Evolutionary conservation across 2,329 filamentous ascomycete species (phyloP).

Genomic region (Ophiostoma australiae): DNA sequence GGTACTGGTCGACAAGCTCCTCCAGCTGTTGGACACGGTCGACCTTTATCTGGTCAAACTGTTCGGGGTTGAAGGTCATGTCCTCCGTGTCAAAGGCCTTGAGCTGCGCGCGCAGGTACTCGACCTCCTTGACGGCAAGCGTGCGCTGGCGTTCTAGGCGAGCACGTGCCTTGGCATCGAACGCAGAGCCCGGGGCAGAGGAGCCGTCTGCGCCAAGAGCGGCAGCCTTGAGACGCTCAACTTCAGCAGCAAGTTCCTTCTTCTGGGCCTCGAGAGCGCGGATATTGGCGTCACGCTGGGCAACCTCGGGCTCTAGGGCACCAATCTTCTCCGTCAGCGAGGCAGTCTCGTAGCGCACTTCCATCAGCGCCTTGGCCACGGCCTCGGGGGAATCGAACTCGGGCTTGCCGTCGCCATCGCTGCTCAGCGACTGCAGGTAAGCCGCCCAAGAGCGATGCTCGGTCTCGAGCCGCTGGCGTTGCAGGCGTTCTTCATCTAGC

Average conservation of each 20-base stretch:
- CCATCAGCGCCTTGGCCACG: conserved; percentile 75
- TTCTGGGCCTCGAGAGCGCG: conserved; percentile 67
- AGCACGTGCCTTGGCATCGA: conserved; percentile 59
- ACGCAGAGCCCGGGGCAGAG: background rate
- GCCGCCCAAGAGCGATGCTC: conserved; percentile 82
- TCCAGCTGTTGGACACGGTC: conserved; percentile 77
- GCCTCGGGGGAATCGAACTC: conserved; percentile 86
- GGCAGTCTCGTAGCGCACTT: conserved; percentile 74
- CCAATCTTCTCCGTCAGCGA: conserved; percentile 78
- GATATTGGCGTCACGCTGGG: conserved; percentile 71
- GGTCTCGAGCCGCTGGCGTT: conserved; percentile 81
- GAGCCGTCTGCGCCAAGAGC: conserved; percentile 27
- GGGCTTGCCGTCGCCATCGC: conserved; percentile 56
- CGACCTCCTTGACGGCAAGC: conserved; percentile 84
- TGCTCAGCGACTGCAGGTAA: conserved; percentile 67
- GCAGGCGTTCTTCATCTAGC: conserved; percentile 71
- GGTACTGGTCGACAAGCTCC: conserved; percentile 79
- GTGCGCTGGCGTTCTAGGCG: conserved; percentile 80
- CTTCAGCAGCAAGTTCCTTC: conserved; percentile 56
- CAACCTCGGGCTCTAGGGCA: conserved; percentile 68
- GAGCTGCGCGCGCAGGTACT: conserved; percentile 87
- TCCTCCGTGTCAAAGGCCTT: conserved; percentile 87
- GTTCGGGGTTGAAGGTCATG: conserved; percentile 74
- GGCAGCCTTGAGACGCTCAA: conserved; percentile 62
- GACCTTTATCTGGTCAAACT: conserved; percentile 68